Percentiles rank a stretch among this genome's conserved stretches.
phyloP scores from a whole-genome alignment of 805 yeast species.

The Clavispora vitiphila region DNA sequence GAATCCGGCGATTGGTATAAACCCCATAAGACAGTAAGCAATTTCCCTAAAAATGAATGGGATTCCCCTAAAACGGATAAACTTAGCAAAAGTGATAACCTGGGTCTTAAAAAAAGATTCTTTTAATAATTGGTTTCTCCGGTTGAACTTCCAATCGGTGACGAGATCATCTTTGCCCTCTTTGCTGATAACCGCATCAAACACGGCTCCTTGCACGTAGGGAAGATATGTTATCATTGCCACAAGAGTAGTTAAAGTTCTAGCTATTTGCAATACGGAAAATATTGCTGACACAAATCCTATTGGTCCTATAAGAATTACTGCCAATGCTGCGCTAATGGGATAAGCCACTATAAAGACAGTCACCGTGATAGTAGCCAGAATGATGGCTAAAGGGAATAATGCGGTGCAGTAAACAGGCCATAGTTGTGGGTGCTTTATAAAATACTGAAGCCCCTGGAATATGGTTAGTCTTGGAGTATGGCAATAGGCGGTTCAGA shows the following conservation, averaged over 20 bases:
- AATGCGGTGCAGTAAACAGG: slow-evolving; percentile 39
- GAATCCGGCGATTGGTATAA: slow-evolving; percentile 59
- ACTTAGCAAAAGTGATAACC: slow-evolving; percentile 31
- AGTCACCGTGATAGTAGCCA: slow-evolving; percentile 29
- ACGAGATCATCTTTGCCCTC: slow-evolving; percentile 45
- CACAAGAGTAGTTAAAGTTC: slow-evolving; percentile 37
- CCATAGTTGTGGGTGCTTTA: slow-evolving; percentile 41
- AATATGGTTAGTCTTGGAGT: slow-evolving; percentile 1
- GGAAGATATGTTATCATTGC: slow-evolving; percentile 43
- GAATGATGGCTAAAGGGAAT: slow-evolving; percentile 42
- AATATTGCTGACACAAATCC: slow-evolving; percentile 45
- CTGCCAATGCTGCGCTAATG: slow-evolving; percentile 20
- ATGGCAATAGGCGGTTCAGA: not conserved
- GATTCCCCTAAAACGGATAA: slow-evolving; percentile 38
- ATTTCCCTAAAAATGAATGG: slow-evolving; percentile 26
- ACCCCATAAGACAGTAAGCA: slow-evolving; percentile 33
- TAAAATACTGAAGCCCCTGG: slow-evolving; percentile 10
- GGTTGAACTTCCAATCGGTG: slow-evolving; percentile 30
- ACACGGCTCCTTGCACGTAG: slow-evolving; percentile 40
- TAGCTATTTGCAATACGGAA: slow-evolving; percentile 39
- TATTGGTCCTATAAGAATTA: slow-evolving; percentile 46
- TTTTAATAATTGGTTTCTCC: slow-evolving; percentile 19
- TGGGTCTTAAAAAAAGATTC: slow-evolving; percentile 25
- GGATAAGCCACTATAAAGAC: slow-evolving; percentile 42
- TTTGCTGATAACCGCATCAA: slow-evolving; percentile 43